These are phyloP conservation scores for Exophiala oligosperma DNA, from an alignment of 2,329 filamentous ascomycete genomes.

Conservation along the genomic window DNA sequence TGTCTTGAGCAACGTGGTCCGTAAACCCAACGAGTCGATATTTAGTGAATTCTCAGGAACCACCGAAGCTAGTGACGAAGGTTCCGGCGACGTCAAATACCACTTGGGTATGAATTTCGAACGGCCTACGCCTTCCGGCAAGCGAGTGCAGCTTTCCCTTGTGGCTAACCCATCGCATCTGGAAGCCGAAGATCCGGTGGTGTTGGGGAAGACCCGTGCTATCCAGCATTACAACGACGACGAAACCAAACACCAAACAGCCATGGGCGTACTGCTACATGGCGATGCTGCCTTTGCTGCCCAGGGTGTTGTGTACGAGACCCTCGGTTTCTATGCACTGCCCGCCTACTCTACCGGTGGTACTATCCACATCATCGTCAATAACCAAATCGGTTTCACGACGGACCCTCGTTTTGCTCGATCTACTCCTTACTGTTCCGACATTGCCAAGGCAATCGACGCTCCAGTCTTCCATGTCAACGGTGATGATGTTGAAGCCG, in stretches of 20 bases:
- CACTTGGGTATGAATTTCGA: slow-evolving; percentile 99
- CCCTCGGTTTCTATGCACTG: slow-evolving; percentile 93
- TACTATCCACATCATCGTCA: slow-evolving; percentile 94
- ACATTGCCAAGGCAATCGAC: slow-evolving; percentile 98
- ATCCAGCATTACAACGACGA: slow-evolving; percentile 99
- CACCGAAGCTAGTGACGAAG: slow-evolving; percentile 84
- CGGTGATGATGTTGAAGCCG: slow-evolving; percentile 94
- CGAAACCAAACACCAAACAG: slow-evolving; percentile 80
- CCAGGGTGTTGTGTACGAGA: slow-evolving; percentile 97
- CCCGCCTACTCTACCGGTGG: slow-evolving; percentile 96
- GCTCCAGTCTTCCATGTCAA: slow-evolving; percentile 99
- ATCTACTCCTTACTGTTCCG: slow-evolving; percentile 97
- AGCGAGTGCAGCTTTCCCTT: slow-evolving; percentile 97
- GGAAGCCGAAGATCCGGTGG: slow-evolving; percentile 96
- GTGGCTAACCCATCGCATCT: slow-evolving; percentile 98
- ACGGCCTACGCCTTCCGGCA: slow-evolving; percentile 94
- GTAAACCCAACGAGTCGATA: slow-evolving; percentile 99
- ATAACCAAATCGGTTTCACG: slow-evolving; percentile 99
- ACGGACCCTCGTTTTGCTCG: slow-evolving; percentile 96
- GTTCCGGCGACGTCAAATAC: slow-evolving; percentile 98
- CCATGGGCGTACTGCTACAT: slow-evolving; percentile 94
- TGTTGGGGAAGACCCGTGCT: slow-evolving; percentile 93
- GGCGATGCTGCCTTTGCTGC: slow-evolving; percentile 96
- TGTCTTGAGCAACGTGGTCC: slow-evolving; percentile 95
- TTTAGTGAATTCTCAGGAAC: slow-evolving; percentile 97